These are phyloP conservation scores for Alternaria triticimaculans DNA, from an alignment of 2,329 filamentous ascomycete genomes.

Conservation along the genomic window DNA sequence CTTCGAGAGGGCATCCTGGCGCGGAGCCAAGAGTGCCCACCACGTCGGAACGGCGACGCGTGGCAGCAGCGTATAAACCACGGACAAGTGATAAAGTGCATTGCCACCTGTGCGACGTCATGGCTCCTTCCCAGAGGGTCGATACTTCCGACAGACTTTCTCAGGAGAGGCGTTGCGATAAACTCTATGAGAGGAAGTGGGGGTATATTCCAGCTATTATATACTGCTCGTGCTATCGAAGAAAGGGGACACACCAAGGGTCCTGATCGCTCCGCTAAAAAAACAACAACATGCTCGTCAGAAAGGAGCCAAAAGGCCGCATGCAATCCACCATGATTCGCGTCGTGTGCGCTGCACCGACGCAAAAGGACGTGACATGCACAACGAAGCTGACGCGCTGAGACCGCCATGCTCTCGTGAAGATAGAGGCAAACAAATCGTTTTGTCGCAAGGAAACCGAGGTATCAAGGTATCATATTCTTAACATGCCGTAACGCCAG, in stretches of 20 bases:
- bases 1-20: slow-evolving; percentile 3
- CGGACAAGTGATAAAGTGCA: neutral
- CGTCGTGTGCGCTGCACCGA: slow-evolving; percentile 1
- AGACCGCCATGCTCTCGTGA: slow-evolving; percentile 1
- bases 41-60: slow-evolving; percentile 24
- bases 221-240: slow-evolving; percentile 22
- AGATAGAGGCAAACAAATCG: neutral
- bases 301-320: slow-evolving; percentile 6
- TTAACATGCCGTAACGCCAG: slow-evolving; percentile 18
- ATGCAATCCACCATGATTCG: slow-evolving; percentile 3
- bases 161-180: neutral
- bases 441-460: slow-evolving; percentile 13
- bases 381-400: neutral
- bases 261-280: slow-evolving; percentile 20
- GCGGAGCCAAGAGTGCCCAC: slow-evolving; percentile 1
- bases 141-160: neutral
- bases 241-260: slow-evolving; percentile 2
- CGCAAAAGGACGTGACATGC: neutral
- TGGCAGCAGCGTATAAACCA: slow-evolving; percentile 22
- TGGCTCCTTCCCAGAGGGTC: neutral
- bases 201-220: slow-evolving; percentile 32
- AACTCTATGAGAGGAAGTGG: slow-evolving; percentile 10
- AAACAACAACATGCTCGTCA: slow-evolving; percentile 10
- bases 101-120: slow-evolving; percentile 1
- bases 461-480: slow-evolving; percentile 26